These are phyloP conservation scores for Tricladium varicosporioides DNA, from an alignment of 2,329 filamentous ascomycete genomes.

Conservation along the genomic window DNA sequence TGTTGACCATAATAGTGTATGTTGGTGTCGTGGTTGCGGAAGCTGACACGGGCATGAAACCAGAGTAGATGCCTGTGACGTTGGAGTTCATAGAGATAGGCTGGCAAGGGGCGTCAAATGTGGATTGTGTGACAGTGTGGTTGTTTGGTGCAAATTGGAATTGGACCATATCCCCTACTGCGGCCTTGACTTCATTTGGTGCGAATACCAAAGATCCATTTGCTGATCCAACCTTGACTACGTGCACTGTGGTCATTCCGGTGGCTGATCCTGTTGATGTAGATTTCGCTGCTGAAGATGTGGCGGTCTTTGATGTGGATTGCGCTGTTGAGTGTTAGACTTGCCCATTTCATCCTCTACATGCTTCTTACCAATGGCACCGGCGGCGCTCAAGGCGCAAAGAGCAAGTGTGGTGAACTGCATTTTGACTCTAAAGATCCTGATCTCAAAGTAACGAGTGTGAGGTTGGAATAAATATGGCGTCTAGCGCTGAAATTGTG, in stretches of 20 bases:
- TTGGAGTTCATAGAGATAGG: slow-evolving; percentile 53
- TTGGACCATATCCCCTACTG: slow-evolving; percentile 62
- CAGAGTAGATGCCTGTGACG: slow-evolving; percentile 61
- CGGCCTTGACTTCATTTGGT: slow-evolving; percentile 63
- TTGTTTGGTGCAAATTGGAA: slow-evolving; percentile 68
- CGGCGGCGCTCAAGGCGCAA: slow-evolving; percentile 30
- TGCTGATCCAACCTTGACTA: slow-evolving; percentile 59
- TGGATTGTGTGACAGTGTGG: slow-evolving; percentile 78
- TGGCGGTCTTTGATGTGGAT: slow-evolving; percentile 4
- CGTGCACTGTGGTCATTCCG: slow-evolving; percentile 47
- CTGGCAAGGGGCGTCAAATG: slow-evolving; percentile 68
- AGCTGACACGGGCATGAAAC: slow-evolving; percentile 63
- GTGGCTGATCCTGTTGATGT: slow-evolving; percentile 2
- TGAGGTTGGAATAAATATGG: slow-evolving; percentile 17
- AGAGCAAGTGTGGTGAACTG: slow-evolving; percentile 32
- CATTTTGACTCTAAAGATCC: slow-evolving; percentile 30
- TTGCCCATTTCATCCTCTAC: background rate
- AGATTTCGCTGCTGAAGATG: background rate
- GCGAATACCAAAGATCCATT: slow-evolving; percentile 55
- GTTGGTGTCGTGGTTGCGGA: slow-evolving; percentile 54
- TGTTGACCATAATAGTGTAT: slow-evolving; percentile 69
- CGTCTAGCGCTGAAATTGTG: slow-evolving; percentile 31
- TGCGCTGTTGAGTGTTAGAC: slow-evolving; percentile 3
- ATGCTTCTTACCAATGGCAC: slow-evolving; percentile 29
- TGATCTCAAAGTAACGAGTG: slow-evolving; percentile 24